Conservation (phyloP, 2,329 filamentous ascomycete genomes). For the Paecilomyces variotii region DNA sequence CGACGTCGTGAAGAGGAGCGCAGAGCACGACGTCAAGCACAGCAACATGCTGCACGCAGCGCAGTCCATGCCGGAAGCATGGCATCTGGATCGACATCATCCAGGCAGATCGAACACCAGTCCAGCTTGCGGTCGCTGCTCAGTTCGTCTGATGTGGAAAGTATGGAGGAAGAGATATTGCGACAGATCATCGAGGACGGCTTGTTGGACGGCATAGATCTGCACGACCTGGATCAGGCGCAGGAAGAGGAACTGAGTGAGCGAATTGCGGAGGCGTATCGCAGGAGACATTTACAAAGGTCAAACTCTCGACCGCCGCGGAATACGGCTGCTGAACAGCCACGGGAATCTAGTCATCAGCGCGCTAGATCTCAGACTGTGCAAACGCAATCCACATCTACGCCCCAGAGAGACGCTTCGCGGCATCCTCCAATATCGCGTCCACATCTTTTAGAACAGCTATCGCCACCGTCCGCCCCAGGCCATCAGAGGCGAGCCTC, state of each 20-base stretch:
- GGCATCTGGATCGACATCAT: constrained; percentile 24
- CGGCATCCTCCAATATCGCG: constrained; percentile 22
- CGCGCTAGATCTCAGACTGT: constrained; percentile 24
- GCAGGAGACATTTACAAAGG: constrained; percentile 57
- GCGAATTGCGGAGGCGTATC: constrained; percentile 81
- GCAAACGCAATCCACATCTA: constrained; percentile 14
- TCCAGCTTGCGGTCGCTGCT: constrained; percentile 79
- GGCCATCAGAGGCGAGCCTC: constrained; percentile 29
- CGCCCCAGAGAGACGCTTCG: constrained; percentile 10
- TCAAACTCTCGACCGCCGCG: constrained; percentile 22
- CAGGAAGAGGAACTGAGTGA: constrained; percentile 88
- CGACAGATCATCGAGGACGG: constrained; percentile 84
- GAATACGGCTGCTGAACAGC: constrained; percentile 26
- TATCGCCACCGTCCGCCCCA: constrained; percentile 12
- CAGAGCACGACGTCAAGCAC: constrained; percentile 18
- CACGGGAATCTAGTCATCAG: constrained; percentile 21
- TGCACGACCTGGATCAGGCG: constrained; percentile 74
- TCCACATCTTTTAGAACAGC: constrained; percentile 26
- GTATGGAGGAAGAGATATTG: constrained; percentile 79
- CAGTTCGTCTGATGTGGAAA: constrained; percentile 67
- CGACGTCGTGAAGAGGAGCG: constrained; percentile 28
- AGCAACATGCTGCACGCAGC: constrained; percentile 12
- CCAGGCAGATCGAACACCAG: constrained; percentile 73
- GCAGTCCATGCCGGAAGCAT: constrained; percentile 12
- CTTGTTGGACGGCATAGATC: constrained; percentile 75